Percentiles rank a stretch among this genome's conserved stretches.
Evolutionary conservation across 768 basidiomycete genomes (phyloP).

Genomic region (Auricularia sp.): DNA sequence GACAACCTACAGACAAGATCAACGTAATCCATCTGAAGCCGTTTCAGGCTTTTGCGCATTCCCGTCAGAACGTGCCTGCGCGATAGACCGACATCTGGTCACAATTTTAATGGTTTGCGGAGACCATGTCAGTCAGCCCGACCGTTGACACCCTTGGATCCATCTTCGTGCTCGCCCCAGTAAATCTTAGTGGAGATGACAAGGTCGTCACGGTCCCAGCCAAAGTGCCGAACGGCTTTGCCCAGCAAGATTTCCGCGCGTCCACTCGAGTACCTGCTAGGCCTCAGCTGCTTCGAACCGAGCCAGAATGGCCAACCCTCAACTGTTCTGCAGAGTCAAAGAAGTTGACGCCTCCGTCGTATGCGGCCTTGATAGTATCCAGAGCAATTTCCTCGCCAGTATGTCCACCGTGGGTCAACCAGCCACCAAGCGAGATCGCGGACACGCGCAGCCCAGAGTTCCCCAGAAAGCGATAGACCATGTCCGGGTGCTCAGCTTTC

Average conservation of each 20-base stretch:
- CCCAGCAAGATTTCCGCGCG: constrained; percentile 9
- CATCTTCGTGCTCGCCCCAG: constrained; percentile 8
- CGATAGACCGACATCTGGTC: constrained; percentile 2
- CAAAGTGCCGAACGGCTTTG: constrained; percentile 10
- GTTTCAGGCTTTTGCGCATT: constrained; percentile 46
- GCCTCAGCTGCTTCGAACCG: neutral
- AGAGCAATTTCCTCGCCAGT: constrained; percentile 8
- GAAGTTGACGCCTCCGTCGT: constrained; percentile 11
- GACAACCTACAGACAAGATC: constrained; percentile 42
- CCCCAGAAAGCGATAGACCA: constrained; percentile 9
- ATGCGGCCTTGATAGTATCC: constrained; percentile 10
- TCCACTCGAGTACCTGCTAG: constrained; percentile 5
- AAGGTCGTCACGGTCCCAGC: constrained; percentile 10
- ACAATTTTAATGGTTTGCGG: neutral
- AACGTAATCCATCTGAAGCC: constrained; percentile 66
- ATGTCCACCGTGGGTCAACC: constrained; percentile 10
- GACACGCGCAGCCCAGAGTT: constrained; percentile 7
- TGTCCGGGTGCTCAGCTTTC: constrained; percentile 4
- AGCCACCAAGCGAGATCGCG: constrained; percentile 9
- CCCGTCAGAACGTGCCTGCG: constrained; percentile 4
- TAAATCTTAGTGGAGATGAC: constrained; percentile 11
- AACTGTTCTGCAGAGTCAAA: constrained; percentile 8
- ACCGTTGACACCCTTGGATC: constrained; percentile 7
- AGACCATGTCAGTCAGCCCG: neutral
- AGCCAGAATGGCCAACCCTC: neutral